Conservation (phyloP, 768 basidiomycete genomes). For the Lanmaoa rubissima region DNA sequence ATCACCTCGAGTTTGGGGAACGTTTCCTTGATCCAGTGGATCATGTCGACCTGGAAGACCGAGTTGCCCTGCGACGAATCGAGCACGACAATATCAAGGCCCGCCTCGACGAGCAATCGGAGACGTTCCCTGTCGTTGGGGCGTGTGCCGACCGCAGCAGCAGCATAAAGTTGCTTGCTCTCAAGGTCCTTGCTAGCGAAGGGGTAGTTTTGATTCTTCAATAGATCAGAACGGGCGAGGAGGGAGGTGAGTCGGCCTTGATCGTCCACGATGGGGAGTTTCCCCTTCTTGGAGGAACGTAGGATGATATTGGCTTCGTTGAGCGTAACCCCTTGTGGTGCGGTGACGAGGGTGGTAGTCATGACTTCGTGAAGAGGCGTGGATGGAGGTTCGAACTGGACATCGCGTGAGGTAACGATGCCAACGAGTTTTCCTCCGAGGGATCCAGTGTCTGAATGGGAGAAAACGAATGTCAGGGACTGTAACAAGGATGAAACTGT, state of each 20-base stretch:
- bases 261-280: conserved; percentile 80
- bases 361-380: conserved; percentile 79
- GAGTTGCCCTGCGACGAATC: conserved; percentile 99
- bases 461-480: conserved; percentile 19
- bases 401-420: conserved; percentile 94
- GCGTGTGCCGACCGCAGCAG: conserved; percentile 93
- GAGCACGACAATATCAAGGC: conserved; percentile 90
- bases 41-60: conserved; percentile 90
- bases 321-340: conserved; percentile 84
- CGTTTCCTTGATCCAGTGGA: conserved; percentile 85
- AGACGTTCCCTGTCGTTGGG: conserved; percentile 86
- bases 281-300: conserved; percentile 96
- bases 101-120: conserved; percentile 83
- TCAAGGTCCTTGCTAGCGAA: conserved; percentile 88
- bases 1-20: conserved; percentile 89
- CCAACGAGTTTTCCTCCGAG: conserved; percentile 92
- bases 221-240: conserved; percentile 92
- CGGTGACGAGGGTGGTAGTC: conserved; percentile 87
- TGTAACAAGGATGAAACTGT: neutral
- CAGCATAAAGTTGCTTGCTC: conserved; percentile 94
- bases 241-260: conserved; percentile 72
- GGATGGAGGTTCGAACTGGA: conserved; percentile 80
- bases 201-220: conserved; percentile 97
- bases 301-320: conserved; percentile 91
- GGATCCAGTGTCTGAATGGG: conserved; percentile 70